phyloP scores from a whole-genome alignment of 1,139 yeast species.

The Waltiozyma sp. region DNA sequence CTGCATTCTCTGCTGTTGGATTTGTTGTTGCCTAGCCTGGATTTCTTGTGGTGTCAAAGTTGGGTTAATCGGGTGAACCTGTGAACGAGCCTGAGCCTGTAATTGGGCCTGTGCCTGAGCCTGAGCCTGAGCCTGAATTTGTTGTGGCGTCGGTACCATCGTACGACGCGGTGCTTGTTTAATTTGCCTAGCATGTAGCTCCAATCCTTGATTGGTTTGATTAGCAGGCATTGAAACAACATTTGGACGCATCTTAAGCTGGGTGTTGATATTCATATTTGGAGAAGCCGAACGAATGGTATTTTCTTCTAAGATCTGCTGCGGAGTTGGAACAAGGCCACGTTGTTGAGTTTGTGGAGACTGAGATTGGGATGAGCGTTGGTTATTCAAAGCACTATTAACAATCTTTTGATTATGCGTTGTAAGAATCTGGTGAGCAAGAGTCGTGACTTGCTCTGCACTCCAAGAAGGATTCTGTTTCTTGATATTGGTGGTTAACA shows the following conservation, averaged over 20 bases:
- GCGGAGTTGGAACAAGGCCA: slow-evolving; percentile 16
- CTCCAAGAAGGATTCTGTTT: slow-evolving; percentile 57
- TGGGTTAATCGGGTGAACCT: no score
- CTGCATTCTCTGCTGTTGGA: not conserved
- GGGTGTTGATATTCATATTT: not conserved
- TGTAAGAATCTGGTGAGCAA: slow-evolving; percentile 63
- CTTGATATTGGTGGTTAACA: slow-evolving; percentile 58
- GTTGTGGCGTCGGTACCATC: slow-evolving; percentile 14
- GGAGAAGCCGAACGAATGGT: slow-evolving; percentile 2
- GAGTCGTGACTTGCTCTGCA: slow-evolving; percentile 60
- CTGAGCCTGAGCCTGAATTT: slow-evolving; percentile 9
- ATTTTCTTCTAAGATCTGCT: slow-evolving; percentile 16
- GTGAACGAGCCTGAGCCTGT: not conserved
- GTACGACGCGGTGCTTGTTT: not conserved
- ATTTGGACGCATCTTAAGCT: not conserved
- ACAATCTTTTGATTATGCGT: slow-evolving; percentile 38
- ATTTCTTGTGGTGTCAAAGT: not conserved
- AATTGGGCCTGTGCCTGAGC: not conserved
- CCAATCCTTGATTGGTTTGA: slow-evolving; percentile 1
- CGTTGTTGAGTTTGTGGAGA: slow-evolving; percentile 2
- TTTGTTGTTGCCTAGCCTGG: not conserved
- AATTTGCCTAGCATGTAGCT: not conserved
- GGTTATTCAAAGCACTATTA: slow-evolving; percentile 12
- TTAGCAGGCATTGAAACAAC: not conserved
- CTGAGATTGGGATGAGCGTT: slow-evolving; percentile 10